Conservation (phyloP, 352 stramenopile species). For the Globisporangium mamillatum region DNA sequence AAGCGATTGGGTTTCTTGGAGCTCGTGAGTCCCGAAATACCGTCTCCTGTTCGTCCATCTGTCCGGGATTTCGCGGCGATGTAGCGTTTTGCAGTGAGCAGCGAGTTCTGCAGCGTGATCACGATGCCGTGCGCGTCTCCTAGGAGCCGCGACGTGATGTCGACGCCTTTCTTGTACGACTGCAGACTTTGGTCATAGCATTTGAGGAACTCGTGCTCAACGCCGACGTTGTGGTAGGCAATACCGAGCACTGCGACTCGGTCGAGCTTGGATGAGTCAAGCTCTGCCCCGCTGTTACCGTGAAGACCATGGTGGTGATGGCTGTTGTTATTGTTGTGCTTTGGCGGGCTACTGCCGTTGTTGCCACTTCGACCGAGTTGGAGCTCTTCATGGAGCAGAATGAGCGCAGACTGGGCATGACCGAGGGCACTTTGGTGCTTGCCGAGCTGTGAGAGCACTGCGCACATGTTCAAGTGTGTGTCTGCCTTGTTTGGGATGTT, state of each 20-base stretch:
- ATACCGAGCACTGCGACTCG: constrained; percentile 91
- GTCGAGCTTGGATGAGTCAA: constrained; percentile 69
- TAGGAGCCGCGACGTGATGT: constrained; percentile 83
- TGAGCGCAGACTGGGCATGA: constrained; percentile 91
- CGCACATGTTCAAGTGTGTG: constrained; percentile 94
- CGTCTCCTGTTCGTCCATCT: constrained; percentile 47
- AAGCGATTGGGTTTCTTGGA: constrained; percentile 26
- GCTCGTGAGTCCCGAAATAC: constrained; percentile 31
- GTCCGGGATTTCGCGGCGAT: constrained; percentile 52
- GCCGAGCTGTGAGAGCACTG: constrained; percentile 90
- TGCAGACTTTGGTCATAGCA: constrained; percentile 87
- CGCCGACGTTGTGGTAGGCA: constrained; percentile 94
- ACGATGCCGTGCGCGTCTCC: constrained; percentile 90
- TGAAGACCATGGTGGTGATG: not conserved
- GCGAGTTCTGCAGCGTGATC: constrained; percentile 89
- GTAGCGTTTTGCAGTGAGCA: constrained; percentile 69
- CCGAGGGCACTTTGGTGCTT: constrained; percentile 89
- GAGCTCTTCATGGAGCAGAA: constrained; percentile 92
- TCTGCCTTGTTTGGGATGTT: constrained; percentile 90
- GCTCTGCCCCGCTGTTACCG: not conserved
- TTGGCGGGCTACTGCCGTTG: constrained; percentile 14
- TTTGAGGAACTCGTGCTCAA: constrained; percentile 95
- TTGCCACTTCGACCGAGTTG: constrained; percentile 34
- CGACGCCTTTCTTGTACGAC: constrained; percentile 91
- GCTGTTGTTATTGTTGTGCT: constrained; percentile 17